Conservation (phyloP, 306 rosid genomes). For the Coriaria nepalensis region DNA sequence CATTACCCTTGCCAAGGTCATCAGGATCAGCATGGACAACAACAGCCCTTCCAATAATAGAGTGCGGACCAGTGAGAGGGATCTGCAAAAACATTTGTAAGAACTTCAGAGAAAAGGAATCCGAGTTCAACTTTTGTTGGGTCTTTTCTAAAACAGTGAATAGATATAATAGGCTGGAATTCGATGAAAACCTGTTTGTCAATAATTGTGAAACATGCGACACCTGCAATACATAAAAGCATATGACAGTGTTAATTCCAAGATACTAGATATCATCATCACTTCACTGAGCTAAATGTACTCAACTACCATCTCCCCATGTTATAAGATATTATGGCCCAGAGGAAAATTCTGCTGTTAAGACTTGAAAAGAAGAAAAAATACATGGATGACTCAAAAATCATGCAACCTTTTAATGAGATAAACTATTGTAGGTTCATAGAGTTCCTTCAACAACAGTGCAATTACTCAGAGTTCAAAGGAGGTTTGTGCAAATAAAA, state of each 20-base stretch:
- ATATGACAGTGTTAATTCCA: conserved; percentile 8
- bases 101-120: conserved; percentile 5
- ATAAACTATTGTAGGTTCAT: too few species aligned
- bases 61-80: conserved; percentile 73
- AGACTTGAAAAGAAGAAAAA: too few species aligned
- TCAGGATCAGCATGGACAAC: conserved; percentile 92
- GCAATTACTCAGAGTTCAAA: not conserved
- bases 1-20: conserved; percentile 89
- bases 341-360: not conserved
- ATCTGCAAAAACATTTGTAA: conserved; percentile 35
- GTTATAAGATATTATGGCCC: not conserved
- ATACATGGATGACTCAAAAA: too few species aligned
- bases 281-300: not conserved
- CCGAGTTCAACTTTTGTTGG: not conserved
- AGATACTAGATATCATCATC: not conserved
- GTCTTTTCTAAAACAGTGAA: not conserved
- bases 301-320: not conserved
- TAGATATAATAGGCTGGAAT: not conserved
- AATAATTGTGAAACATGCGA: conserved; percentile 39
- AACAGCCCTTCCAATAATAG: conserved; percentile 88
- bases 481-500: not conserved
- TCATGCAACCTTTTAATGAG: too few species aligned
- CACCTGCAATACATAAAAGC: conserved; percentile 41
- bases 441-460: not conserved
- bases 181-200: conserved; percentile 49